Evolutionary conservation across 73 alveolate species (phyloP).

Genomic region (Paramecium sexaurelia): DNA sequence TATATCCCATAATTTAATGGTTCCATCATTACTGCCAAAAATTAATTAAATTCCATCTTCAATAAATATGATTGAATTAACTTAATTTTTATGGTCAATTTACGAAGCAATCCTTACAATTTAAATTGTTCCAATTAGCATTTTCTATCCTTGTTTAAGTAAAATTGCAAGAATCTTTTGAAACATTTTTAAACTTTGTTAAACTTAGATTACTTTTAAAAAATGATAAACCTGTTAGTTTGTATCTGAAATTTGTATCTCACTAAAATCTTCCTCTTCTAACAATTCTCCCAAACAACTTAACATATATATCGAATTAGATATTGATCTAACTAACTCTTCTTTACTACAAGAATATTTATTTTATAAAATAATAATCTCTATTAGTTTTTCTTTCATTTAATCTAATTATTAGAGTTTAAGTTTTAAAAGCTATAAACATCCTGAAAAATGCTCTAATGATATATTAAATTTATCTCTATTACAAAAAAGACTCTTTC

Average conservation of each 20-base stretch:
- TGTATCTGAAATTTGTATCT: neutral
- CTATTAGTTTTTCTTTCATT: too few relatives aligned
- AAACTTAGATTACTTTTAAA: neutral
- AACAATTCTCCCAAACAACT: neutral
- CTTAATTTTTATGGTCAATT: too few relatives aligned
- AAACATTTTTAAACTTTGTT: neutral
- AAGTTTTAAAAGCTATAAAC: too few relatives aligned
- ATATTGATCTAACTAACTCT: neutral
- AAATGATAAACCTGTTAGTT: neutral
- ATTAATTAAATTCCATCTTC: neutral
- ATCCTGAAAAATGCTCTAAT: neutral
- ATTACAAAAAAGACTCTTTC: neutral
- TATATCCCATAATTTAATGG: neutral
- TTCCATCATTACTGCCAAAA: neutral
- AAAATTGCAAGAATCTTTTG: neutral
- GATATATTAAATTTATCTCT: neutral
- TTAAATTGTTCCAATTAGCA: neutral
- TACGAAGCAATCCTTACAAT: neutral
- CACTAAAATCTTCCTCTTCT: neutral
- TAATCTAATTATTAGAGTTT: too few relatives aligned
- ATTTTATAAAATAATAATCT: too few relatives aligned
- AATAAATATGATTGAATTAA: neutral
- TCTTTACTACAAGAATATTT: too few relatives aligned
- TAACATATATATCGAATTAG: neutral
- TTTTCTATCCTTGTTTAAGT: neutral